Evolutionary conservation across 441 rosid genomes (phyloP).

Genomic region (Syzygium syzygioides): DNA sequence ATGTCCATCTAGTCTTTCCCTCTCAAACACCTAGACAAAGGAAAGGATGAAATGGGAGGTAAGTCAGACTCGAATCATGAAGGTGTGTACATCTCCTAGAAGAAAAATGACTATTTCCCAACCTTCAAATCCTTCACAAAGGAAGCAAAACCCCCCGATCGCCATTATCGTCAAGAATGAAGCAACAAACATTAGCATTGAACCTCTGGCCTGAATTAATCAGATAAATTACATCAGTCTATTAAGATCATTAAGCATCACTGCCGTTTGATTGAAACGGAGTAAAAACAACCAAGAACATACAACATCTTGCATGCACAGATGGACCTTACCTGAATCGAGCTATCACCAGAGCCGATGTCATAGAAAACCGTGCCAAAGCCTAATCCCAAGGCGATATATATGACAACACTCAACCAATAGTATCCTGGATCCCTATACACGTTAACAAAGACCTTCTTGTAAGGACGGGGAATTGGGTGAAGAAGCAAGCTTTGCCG

Average conservation of each 20-base stretch:
- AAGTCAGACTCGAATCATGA: neutral
- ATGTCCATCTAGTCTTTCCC: neutral
- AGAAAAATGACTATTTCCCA: neutral
- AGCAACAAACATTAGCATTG: constrained; percentile 2
- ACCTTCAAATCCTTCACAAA: constrained; percentile 3
- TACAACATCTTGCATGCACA: neutral
- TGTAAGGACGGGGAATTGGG: neutral
- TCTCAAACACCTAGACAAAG: neutral
- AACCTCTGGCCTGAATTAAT: neutral
- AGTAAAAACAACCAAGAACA: neutral
- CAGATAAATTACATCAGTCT: neutral
- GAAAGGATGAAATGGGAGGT: neutral
- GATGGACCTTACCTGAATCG: neutral
- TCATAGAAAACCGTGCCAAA: neutral
- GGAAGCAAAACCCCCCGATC: neutral
- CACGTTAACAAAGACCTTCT: constrained; percentile 1
- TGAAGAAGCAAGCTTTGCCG: neutral
- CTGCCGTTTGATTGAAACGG: neutral
- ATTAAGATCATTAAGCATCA: neutral
- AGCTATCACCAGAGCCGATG: neutral
- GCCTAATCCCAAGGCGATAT: neutral
- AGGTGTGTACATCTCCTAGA: neutral
- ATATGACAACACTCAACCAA: neutral
- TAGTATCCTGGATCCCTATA: constrained; percentile 1
- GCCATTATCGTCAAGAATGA: constrained; percentile 1